Conservation (phyloP, 2,329 filamentous ascomycete genomes). For the Claviceps sp. region DNA sequence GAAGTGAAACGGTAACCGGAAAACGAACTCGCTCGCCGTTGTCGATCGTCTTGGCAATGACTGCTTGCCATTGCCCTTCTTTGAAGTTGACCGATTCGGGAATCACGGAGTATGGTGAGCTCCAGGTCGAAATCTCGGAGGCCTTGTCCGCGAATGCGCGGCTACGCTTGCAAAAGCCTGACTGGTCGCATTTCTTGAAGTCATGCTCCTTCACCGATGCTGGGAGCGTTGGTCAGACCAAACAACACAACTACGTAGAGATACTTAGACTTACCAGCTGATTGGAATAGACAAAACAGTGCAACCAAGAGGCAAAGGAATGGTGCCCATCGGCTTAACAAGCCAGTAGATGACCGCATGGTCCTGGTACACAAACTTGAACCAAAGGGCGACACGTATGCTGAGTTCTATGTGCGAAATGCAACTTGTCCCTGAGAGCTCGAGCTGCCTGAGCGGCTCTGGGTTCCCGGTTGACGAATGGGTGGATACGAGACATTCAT, state of each 20-base stretch:
- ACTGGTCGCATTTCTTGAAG: slow-evolving; percentile 93
- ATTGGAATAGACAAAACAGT: slow-evolving; percentile 46
- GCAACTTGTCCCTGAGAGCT: slow-evolving; percentile 5
- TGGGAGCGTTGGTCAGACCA: slow-evolving; percentile 19
- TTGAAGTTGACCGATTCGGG: slow-evolving; percentile 61
- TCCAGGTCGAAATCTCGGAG: slow-evolving; percentile 53
- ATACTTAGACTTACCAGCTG: slow-evolving; percentile 40
- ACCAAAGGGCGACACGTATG: background rate
- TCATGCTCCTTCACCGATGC: slow-evolving; percentile 86
- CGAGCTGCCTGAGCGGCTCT: background rate
- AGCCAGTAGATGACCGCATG: slow-evolving; percentile 38
- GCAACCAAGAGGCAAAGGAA: slow-evolving; percentile 45
- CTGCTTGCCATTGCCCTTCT: slow-evolving; percentile 66
- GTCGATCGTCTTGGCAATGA: slow-evolving; percentile 67
- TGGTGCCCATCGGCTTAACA: slow-evolving; percentile 51
- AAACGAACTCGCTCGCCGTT: slow-evolving; percentile 57
- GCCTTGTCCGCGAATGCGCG: slow-evolving; percentile 75
- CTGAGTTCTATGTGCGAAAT: background rate
- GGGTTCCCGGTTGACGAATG: slow-evolving; percentile 3
- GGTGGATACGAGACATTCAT: background rate
- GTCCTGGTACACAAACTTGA: slow-evolving; percentile 11
- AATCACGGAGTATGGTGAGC: slow-evolving; percentile 66
- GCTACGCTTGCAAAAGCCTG: slow-evolving; percentile 95
- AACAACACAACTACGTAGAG: background rate
- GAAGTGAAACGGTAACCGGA: slow-evolving; percentile 75